Evolutionary conservation across 805 yeast genomes (phyloP).

Genomic region (Hyphopichia homilentoma): DNA sequence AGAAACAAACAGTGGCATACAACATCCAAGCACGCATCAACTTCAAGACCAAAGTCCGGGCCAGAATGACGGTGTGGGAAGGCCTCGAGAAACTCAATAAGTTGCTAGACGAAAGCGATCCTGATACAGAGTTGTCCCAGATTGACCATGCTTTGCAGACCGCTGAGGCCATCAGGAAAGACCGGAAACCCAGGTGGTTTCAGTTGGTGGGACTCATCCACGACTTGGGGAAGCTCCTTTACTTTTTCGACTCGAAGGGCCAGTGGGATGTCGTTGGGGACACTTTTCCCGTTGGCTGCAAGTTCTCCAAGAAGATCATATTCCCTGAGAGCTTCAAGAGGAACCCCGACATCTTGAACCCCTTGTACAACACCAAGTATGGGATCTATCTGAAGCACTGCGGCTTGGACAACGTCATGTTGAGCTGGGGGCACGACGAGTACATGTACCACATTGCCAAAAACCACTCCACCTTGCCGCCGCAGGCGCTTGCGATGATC

Average conservation of each 20-base stretch:
- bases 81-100: conserved; percentile 60
- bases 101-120: conserved; percentile 67
- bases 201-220: conserved; percentile 71
- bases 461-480: conserved; percentile 58
- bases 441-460: conserved; percentile 73
- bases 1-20: conserved; percentile 66
- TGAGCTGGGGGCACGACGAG: conserved; percentile 80
- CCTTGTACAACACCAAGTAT: conserved; percentile 60
- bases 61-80: conserved; percentile 69
- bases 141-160: conserved; percentile 75
- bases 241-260: conserved; percentile 68
- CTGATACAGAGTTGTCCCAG: conserved; percentile 71
- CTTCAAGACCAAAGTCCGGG: conserved; percentile 64
- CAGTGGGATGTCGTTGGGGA: conserved; percentile 84
- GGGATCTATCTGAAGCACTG: conserved; percentile 64
- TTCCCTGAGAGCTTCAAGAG: conserved; percentile 55
- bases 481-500: conserved; percentile 69
- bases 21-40: conserved; percentile 68
- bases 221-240: conserved; percentile 65
- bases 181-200: conserved; percentile 71
- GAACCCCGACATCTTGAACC: conserved; percentile 61
- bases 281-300: conserved; percentile 74
- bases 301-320: conserved; percentile 55
- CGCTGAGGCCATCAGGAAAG: conserved; percentile 68
- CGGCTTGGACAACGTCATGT: conserved; percentile 66